These are phyloP conservation scores for Colletotrichum godetiae DNA, from an alignment of 2,329 filamentous ascomycete genomes.

Conservation along the genomic window DNA sequence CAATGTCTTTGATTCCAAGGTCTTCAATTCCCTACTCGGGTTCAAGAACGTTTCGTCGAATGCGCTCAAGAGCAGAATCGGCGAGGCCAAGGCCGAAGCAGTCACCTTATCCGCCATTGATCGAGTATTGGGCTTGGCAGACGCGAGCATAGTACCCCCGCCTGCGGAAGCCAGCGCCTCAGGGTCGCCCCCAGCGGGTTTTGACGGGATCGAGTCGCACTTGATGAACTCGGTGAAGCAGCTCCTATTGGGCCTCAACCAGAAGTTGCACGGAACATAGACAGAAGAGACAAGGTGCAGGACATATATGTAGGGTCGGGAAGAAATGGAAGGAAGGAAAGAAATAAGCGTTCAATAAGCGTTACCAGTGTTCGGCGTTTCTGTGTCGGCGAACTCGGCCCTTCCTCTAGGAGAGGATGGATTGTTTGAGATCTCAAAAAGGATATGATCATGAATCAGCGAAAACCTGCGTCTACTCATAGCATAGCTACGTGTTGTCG, in stretches of 20 bases:
- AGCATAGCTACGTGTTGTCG: conserved; percentile 23
- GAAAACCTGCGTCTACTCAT: conserved; percentile 14
- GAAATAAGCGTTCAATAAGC: background rate
- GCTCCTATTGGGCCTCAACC: conserved; percentile 53
- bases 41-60: conserved; percentile 60
- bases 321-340: background rate
- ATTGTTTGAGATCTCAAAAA: background rate
- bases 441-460: conserved; percentile 35
- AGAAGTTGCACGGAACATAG: conserved; percentile 43
- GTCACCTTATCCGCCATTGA: conserved; percentile 63
- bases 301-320: background rate
- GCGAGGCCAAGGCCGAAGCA: conserved; percentile 55
- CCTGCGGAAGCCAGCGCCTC: conserved; percentile 30
- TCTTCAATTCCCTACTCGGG: conserved; percentile 53
- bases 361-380: background rate
- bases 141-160: conserved; percentile 53
- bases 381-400: background rate
- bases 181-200: conserved; percentile 38
- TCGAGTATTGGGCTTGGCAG: conserved; percentile 60
- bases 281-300: background rate
- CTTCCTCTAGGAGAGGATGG: background rate
- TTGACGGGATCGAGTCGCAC: conserved; percentile 54
- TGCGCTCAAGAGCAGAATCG: conserved; percentile 53
- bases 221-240: conserved; percentile 54
- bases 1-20: conserved; percentile 48